phyloP scores from a whole-genome alignment of 2,329 filamentous ascomycete genomes.

The Cytospora mali region DNA sequence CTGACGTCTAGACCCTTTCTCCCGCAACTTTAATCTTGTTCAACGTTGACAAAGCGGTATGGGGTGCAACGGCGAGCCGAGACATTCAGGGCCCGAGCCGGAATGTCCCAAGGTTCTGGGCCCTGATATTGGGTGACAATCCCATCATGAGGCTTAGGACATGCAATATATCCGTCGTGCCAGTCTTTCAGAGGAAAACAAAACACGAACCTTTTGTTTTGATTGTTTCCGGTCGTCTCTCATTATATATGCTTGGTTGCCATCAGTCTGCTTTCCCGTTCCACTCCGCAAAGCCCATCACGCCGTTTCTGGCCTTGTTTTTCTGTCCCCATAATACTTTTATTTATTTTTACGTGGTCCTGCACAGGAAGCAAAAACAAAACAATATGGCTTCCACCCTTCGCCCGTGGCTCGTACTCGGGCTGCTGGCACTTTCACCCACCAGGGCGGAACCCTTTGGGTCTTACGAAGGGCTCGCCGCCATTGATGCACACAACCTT shows the following conservation, averaged over 20 bases:
- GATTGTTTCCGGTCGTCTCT: not conserved
- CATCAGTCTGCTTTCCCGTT: slow-evolving; percentile 3
- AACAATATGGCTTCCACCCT: slow-evolving; percentile 13
- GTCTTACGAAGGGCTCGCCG: not conserved
- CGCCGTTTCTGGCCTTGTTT: slow-evolving; percentile 1
- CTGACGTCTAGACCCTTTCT: not conserved
- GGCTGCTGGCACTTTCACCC: slow-evolving; percentile 17
- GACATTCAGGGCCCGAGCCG: not conserved
- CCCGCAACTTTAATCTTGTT: not conserved
- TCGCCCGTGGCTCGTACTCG: slow-evolving; percentile 15
- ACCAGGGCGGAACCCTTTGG: not conserved
- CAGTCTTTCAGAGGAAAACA: not conserved
- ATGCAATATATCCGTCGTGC: not conserved
- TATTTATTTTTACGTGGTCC: not conserved
- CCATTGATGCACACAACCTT: not conserved
- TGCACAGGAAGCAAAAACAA: not conserved
- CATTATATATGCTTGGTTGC: slow-evolving; percentile 14
- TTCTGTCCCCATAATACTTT: slow-evolving; percentile 2
- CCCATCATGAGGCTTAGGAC: not conserved
- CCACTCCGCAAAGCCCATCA: not conserved
- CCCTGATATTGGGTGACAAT: not conserved
- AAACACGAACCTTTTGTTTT: not conserved
- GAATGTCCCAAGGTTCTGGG: not conserved
- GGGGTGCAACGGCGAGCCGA: not conserved
- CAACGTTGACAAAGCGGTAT: not conserved